Percentiles rank a stretch among this genome's conserved stretches.
Evolutionary conservation across 2,329 filamentous ascomycete genomes (phyloP).

Genomic region (Arthrobotrys entomopaga): DNA sequence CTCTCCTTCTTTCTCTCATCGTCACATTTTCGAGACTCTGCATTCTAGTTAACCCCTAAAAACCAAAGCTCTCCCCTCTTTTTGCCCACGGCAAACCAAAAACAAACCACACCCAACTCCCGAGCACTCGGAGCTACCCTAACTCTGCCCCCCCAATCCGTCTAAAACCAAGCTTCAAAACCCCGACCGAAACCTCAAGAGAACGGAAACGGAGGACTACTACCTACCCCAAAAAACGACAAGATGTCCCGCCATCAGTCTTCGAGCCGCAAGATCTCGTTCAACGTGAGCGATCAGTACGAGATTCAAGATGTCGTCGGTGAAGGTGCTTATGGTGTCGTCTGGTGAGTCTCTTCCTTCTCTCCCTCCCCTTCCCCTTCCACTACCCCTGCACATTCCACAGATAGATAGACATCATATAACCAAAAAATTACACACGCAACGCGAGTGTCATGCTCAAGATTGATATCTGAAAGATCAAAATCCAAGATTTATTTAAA

Average conservation of each 20-base stretch:
- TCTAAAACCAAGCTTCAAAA: no score
- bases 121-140: not conserved
- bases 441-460: no score
- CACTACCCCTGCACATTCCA: no score
- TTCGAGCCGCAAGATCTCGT: slow-evolving; percentile 90
- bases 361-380: no score
- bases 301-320: slow-evolving; percentile 99
- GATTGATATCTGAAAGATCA: no score
- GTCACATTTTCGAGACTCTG: slow-evolving; percentile 1
- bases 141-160: not conserved
- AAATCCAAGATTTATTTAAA: no score
- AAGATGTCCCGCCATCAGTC: slow-evolving; percentile 61
- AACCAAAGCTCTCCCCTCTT: not conserved
- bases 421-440: no score
- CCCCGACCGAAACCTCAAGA: not conserved
- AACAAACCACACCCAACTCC: slow-evolving; percentile 30
- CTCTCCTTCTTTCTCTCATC: not conserved
- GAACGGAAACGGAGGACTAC: not conserved
- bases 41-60: not conserved
- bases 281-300: slow-evolving; percentile 99
- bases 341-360: slow-evolving; percentile 75
- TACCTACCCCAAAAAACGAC: not conserved
- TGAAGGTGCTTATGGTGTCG: slow-evolving; percentile 97
- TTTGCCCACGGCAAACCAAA: slow-evolving; percentile 9
- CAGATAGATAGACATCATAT: no score